A percentile compares a stretch with the other conserved stretches of the same genome.
These are phyloP conservation scores for Myriangium duriaei DNA, from an alignment of 2,329 filamentous ascomycete genomes.

Conservation along the genomic window DNA sequence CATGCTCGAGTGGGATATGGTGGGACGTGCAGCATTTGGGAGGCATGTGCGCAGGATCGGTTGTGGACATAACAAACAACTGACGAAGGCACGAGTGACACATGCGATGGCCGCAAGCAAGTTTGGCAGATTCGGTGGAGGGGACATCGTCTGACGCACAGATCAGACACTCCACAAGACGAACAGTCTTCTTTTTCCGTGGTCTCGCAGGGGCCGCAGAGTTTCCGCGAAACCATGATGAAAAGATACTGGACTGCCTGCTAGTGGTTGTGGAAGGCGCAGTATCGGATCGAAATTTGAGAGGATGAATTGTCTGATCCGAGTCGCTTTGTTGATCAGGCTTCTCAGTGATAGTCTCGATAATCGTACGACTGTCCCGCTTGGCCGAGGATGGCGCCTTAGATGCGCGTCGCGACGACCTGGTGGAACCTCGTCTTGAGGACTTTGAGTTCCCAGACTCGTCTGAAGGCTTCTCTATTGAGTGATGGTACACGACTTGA, in stretches of 20 bases:
- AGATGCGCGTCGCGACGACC: no score
- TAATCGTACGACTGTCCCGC: no score
- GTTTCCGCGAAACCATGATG: constrained; percentile 15
- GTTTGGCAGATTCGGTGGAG: constrained; percentile 50
- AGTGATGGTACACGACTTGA: no score
- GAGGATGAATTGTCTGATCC: no score
- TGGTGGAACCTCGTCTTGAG: no score
- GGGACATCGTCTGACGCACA: constrained; percentile 58
- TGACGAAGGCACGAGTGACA: constrained; percentile 64
- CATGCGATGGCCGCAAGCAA: constrained; percentile 71
- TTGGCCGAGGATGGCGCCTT: no score
- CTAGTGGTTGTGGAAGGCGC: no score
- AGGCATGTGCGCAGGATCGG: constrained; percentile 71
- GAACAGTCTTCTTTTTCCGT: neutral
- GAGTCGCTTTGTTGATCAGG: no score
- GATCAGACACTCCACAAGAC: constrained; percentile 50
- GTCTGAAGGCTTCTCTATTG: no score
- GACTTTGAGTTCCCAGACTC: no score
- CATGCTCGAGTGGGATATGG: constrained; percentile 62
- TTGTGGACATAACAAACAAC: constrained; percentile 62
- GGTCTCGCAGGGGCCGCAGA: constrained; percentile 11
- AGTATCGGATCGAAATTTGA: no score
- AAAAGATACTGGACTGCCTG: constrained; percentile 14
- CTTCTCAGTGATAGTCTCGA: no score
- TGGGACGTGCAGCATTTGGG: constrained; percentile 66